Conservation (phyloP, 2,329 filamentous ascomycete genomes). For the Fusarium drepaniforme region DNA sequence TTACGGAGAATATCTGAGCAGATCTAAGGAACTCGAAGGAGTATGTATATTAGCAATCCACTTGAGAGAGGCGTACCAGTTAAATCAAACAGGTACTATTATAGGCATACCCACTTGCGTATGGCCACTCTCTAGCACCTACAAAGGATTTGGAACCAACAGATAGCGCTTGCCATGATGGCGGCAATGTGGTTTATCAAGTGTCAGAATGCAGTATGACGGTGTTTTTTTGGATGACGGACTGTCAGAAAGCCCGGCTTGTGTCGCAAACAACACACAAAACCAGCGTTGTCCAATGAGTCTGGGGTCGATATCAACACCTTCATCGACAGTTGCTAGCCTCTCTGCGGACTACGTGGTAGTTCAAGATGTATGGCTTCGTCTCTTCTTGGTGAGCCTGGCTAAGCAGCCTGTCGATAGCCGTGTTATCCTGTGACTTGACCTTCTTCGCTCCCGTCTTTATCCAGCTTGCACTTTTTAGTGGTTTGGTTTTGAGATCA, state of each 20-base stretch:
- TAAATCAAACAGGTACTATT: too few species aligned
- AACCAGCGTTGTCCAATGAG: not conserved
- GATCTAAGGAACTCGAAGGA: too few species aligned
- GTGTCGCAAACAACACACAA: not conserved
- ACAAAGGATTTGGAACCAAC: too few species aligned
- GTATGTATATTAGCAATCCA: too few species aligned
- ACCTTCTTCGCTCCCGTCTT: not conserved
- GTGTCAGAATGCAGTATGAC: not conserved
- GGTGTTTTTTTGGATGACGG: not conserved
- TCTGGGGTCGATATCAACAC: not conserved
- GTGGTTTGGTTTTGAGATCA: slow-evolving; percentile 84
- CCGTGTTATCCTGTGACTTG: not conserved
- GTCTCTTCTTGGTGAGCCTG: not conserved
- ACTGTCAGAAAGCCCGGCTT: not conserved
- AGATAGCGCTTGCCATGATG: not conserved
- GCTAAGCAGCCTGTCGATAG: not conserved
- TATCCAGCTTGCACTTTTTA: not conserved
- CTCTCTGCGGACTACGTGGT: not conserved
- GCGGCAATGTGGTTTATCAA: not conserved
- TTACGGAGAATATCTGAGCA: too few species aligned
- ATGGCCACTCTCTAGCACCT: too few species aligned
- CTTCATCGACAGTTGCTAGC: not conserved
- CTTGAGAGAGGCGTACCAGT: too few species aligned
- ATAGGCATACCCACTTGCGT: too few species aligned
- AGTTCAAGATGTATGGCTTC: not conserved